phyloP scores from a whole-genome alignment of 208 protist species.

The Acanthamoeba lenticulata region DNA sequence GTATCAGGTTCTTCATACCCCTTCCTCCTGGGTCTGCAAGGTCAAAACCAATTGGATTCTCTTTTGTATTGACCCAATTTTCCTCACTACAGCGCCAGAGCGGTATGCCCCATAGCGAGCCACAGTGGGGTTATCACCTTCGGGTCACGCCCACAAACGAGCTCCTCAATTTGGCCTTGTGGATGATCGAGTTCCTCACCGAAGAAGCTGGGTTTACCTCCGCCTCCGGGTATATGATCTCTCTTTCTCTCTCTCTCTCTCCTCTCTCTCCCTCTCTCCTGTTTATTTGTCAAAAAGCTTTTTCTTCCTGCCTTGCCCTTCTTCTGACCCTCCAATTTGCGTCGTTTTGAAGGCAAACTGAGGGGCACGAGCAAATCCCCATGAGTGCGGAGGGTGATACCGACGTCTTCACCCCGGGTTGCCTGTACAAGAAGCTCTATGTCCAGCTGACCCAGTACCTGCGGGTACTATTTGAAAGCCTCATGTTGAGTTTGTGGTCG shows the following conservation, averaged over 20 bases:
- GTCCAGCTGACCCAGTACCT: constrained; percentile 17
- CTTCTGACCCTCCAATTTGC: too few species aligned
- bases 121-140: constrained; percentile 28
- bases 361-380: background rate
- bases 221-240: background rate
- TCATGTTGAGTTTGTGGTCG: too few species aligned
- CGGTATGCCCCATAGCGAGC: constrained; percentile 33
- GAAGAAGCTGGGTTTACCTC: background rate
- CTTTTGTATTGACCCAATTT: too few species aligned
- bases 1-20: background rate
- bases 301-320: too few species aligned
- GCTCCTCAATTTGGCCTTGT: constrained; percentile 45
- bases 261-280: too few species aligned
- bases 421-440: background rate
- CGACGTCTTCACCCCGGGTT: background rate
- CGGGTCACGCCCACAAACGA: constrained; percentile 44
- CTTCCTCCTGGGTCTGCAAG: background rate
- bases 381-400: background rate
- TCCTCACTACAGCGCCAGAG: background rate
- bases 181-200: constrained; percentile 13
- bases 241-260: too few species aligned
- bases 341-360: too few species aligned
- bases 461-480: background rate
- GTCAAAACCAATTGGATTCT: background rate
- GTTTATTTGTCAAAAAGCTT: too few species aligned